A percentile compares a stretch with the other conserved stretches of the same genome.
phyloP scores from a whole-genome alignment of 768 basidiomycete genomes.

The Suillus tomentosus region DNA sequence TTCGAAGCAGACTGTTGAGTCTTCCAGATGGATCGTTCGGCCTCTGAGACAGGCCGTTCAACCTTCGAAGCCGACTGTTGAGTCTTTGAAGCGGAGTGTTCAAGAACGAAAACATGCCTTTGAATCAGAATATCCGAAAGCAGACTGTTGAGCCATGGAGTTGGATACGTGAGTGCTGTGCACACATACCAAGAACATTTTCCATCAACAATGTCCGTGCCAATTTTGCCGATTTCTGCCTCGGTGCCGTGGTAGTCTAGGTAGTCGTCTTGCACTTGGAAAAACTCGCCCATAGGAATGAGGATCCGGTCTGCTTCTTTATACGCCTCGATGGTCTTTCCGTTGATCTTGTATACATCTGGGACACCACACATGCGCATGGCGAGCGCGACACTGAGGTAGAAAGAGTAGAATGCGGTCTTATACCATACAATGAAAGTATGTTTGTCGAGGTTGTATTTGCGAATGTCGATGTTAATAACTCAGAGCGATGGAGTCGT shows the following conservation, averaged over 20 bases:
- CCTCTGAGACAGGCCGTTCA: no score
- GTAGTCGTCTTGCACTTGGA: slow-evolving; percentile 98
- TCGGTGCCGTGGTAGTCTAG: slow-evolving; percentile 91
- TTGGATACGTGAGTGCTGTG: slow-evolving; percentile 73
- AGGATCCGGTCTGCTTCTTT: slow-evolving; percentile 78
- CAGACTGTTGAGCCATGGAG: no score
- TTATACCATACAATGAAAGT: slow-evolving; percentile 95
- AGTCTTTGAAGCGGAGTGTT: no score
- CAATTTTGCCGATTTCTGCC: slow-evolving; percentile 93
- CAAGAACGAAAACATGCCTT: no score
- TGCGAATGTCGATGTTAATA: slow-evolving; percentile 79
- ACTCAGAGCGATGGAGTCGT: no score
- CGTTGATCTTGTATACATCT: slow-evolving; percentile 42
- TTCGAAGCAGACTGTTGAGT: no score
- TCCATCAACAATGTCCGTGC: slow-evolving; percentile 98
- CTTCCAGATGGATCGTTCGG: no score
- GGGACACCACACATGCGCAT: slow-evolving; percentile 78
- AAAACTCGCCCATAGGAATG: slow-evolving; percentile 93
- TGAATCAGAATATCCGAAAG: no score
- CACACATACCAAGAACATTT: slow-evolving; percentile 98
- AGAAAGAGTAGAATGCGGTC: slow-evolving; percentile 97
- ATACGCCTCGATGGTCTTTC: slow-evolving; percentile 58
- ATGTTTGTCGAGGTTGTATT: slow-evolving; percentile 88
- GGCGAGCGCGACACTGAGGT: slow-evolving; percentile 95
- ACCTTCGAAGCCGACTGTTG: no score